Conservation (phyloP, 768 basidiomycete genomes). For the Boletellus ananiceps region DNA sequence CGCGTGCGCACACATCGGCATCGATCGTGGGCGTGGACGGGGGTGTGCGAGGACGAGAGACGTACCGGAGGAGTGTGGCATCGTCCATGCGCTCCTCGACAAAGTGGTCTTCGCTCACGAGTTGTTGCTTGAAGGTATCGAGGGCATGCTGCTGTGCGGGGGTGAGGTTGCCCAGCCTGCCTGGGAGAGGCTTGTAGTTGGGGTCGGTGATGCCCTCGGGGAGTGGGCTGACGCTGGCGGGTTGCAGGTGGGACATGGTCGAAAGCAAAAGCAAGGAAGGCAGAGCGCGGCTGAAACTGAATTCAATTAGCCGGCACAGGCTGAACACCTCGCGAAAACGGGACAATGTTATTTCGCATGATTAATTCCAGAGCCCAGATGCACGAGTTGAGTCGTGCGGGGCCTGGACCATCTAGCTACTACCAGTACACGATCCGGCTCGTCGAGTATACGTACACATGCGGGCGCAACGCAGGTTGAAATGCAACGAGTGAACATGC, state of each 20-base stretch:
- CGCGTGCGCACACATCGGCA: slow-evolving; percentile 8
- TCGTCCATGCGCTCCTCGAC: slow-evolving; percentile 67
- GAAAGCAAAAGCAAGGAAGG: not conserved
- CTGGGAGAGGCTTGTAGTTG: slow-evolving; percentile 62
- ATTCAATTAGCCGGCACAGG: slow-evolving; percentile 8
- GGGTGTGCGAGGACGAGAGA: not conserved
- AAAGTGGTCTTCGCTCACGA: slow-evolving; percentile 56
- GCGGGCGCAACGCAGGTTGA: slow-evolving; percentile 31
- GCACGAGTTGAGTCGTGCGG: slow-evolving; percentile 33
- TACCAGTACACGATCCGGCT: slow-evolving; percentile 25
- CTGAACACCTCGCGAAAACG: not conserved
- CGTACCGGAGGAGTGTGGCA: slow-evolving; percentile 60
- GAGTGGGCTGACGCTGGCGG: slow-evolving; percentile 51
- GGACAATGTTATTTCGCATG: slow-evolving; percentile 20
- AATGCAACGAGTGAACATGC: slow-evolving; percentile 22
- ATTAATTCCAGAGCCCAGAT: slow-evolving; percentile 32
- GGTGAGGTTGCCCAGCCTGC: slow-evolving; percentile 76
- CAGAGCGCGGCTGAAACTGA: slow-evolving; percentile 9
- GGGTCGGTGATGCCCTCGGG: slow-evolving; percentile 59
- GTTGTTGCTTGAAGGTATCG: slow-evolving; percentile 60
- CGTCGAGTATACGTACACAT: slow-evolving; percentile 9
- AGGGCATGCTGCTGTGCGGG: slow-evolving; percentile 58
- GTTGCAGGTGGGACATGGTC: slow-evolving; percentile 29
- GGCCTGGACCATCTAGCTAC: slow-evolving; percentile 26
- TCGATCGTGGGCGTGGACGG: slow-evolving; percentile 4